Evolutionary conservation across 139 green algal genomes (phyloP), one percentile per base, ranked within the genome.

Genomic region (Volvox africanus): DNA sequence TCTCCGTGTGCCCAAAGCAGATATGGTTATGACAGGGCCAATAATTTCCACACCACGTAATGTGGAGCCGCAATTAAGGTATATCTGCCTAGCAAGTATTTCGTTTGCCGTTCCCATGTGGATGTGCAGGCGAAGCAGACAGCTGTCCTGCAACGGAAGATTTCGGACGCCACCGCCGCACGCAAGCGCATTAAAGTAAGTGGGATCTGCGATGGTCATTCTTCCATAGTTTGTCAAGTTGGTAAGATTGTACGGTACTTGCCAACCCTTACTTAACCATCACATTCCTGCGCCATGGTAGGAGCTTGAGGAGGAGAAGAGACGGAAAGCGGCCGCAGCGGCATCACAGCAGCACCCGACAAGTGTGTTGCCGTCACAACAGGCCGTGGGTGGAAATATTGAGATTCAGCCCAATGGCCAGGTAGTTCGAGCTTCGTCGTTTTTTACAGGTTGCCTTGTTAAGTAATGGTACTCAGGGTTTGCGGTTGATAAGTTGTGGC

Each of bases 71-170:
- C n/a, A n/a, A n/a, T n/a, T n/a, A n/a, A n/a, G n/a, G n/a, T n/a
- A n/a, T 55, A 55, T 55, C 9, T 55, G 44, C 44, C 5, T 9
- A 55, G 44, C 9, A 55, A 55, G 9, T 16, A 28, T 73, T 73
- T 26, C 65, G 16, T 73, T 73, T 28, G 12, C 65, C 18, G 76
- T 61, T 82, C 18, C 61, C 33, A 55, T 55, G 44, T 61, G 30
- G 89, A 91, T 32, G 11, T 33, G 83, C 92, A 97, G 76, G 87
- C 83, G 61, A 97, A 97, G 95, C 97, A 99, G 93, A 94, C 97
- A 88, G 96, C 96, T 18, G 97, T 99, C 87, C 92, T 99, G 77
- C 95, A 97, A 79, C 95, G 97, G 73, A 99, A 99, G 95, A 98
- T 96, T 50, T 95, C 98, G 86, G 97, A 99, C 78, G 97, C 96